These are phyloP conservation scores for Magnolia officinalis DNA, from an alignment of 164 flowering plant genomes.

Conservation along the genomic window DNA sequence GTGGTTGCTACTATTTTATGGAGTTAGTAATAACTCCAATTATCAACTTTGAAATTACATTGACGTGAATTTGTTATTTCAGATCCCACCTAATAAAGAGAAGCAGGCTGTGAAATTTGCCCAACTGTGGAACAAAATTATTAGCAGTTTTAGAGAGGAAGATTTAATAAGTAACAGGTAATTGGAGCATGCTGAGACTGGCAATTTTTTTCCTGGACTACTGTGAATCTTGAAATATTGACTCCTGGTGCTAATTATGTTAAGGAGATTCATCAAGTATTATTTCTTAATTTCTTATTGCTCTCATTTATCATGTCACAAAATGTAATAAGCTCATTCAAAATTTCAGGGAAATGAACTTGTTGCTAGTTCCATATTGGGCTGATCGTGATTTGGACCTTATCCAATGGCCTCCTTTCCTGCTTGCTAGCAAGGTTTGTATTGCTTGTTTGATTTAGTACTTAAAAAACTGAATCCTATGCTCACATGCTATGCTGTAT, in stretches of 20 bases:
- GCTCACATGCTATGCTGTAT: background rate
- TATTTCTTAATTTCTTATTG: no score
- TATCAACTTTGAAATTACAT: background rate
- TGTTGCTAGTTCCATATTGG: conserved; percentile 97
- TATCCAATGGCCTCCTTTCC: conserved; percentile 95
- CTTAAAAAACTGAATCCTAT: background rate
- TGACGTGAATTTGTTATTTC: conserved; percentile 9
- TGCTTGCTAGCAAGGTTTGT: conserved; percentile 94
- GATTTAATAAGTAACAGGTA: conserved; percentile 89
- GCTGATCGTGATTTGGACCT: conserved; percentile 82
- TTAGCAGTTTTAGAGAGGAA: conserved; percentile 85
- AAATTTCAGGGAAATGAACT: conserved; percentile 75
- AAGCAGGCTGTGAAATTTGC: conserved; percentile 86
- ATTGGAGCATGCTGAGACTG: background rate
- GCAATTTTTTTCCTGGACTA: background rate
- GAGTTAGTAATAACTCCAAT: background rate
- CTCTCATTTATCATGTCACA: background rate
- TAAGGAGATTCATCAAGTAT: background rate
- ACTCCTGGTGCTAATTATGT: background rate
- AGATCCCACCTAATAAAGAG: conserved; percentile 53
- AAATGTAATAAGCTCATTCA: background rate
- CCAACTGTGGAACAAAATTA: conserved; percentile 89
- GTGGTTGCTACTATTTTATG: no score
- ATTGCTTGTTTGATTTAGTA: background rate
- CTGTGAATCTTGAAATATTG: background rate